Base-by-base conservation (phyloP, 768 basidiomycete species). In the Amyloporia xantha region DNA sequence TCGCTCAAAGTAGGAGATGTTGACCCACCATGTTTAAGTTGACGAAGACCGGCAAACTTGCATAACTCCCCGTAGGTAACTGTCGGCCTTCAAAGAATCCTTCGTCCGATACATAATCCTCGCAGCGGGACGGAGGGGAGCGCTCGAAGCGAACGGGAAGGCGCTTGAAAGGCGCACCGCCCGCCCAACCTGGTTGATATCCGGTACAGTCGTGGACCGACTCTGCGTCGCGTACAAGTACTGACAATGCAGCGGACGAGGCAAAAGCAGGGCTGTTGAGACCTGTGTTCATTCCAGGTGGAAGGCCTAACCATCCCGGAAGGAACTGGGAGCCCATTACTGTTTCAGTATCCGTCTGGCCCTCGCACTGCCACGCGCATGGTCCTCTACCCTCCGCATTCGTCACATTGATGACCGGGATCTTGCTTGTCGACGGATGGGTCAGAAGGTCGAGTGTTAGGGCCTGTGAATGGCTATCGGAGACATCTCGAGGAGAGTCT, bases 21-120 rank as follows among this genome's bases (percentile, higher is more conserved):
- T 15, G 21, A 59, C 61, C 15, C 41, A 63, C 60, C 48, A 63
- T 23, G 41, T 63, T 61, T 9, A 61, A 40, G 30, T 63, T 54
- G 30, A 63, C 60, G 47, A 61, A 48, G 41, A 63, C 50, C 11
- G 62, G 58, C 26, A 58, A 47, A 26, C 44, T 48, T 23, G 43
- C 54, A 41, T 49, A 44, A 20, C 56, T 58, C 6, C 49, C 49
- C 12, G 35, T 33, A n/a, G 56, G 56, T 19, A 55, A 49, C n/a
- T 47, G 53, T 26, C 54, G 52, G 41, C 54, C 62, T 50, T 63
- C 62, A 44, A 52, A 63, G 47, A 63, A 58, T 2, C 59, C 60
- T 43, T 63, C 62, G 53, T 60, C 57, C 4, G 55, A 52, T 26
- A 54, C 48, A 5, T 42, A 46, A 38, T 51, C 51, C 48, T 57